Evolutionary conservation across 306 rosid genomes (phyloP).

Genomic region (Pyrus bretschneideri): DNA sequence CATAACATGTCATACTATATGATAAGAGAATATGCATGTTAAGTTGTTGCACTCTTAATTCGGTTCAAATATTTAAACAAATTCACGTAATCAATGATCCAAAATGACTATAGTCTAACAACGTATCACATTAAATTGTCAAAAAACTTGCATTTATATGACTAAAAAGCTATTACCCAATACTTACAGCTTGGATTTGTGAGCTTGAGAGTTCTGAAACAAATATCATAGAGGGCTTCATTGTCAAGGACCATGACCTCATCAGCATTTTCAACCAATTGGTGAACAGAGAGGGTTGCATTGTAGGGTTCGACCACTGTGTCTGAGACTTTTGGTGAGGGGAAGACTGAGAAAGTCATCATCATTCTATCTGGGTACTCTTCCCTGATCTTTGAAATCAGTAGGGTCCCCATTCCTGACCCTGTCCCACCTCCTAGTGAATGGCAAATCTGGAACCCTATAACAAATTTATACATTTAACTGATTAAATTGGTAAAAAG

Average conservation of each 20-base stretch:
- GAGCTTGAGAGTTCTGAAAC: conserved; percentile 90
- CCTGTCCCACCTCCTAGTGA: conserved; percentile 97
- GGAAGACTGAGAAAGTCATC: conserved; percentile 88
- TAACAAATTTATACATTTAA: not conserved
- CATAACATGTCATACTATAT: not conserved
- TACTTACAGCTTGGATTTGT: conserved; percentile 83
- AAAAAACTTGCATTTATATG: not conserved
- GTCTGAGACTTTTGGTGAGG: conserved; percentile 82
- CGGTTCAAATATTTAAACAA: not conserved
- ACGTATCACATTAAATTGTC: not conserved
- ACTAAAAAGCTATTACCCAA: not conserved
- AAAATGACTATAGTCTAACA: not conserved
- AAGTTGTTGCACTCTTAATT: not conserved
- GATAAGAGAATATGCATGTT: not conserved
- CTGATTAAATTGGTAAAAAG: not conserved
- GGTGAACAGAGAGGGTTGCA: conserved; percentile 86
- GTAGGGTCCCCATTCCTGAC: conserved; percentile 85
- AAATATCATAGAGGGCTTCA: conserved; percentile 86
- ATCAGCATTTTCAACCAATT: conserved; percentile 80
- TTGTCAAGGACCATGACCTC: conserved; percentile 91
- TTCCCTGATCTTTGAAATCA: conserved; percentile 91
- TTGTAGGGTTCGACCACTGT: conserved; percentile 92
- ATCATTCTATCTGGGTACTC: conserved; percentile 93
- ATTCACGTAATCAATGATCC: not conserved
- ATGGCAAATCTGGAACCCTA: conserved; percentile 90